Evolutionary conservation across 306 rosid genomes (phyloP).

Genomic region (Quercus gilva): DNA sequence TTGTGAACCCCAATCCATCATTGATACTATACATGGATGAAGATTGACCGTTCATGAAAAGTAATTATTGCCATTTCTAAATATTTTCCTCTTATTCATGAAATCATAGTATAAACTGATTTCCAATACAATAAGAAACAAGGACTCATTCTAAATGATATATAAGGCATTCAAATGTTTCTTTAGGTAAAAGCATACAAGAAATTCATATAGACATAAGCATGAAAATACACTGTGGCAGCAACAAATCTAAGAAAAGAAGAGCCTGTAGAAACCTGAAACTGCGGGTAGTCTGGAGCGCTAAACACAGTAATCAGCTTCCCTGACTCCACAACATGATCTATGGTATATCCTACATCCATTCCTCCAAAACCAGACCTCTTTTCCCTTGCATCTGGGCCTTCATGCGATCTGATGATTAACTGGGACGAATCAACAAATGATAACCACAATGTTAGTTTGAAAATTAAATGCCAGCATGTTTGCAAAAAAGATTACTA

Average conservation of each 20-base stretch:
- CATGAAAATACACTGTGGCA: not conserved
- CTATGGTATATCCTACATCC: conserved; percentile 83
- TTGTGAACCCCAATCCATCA: not conserved
- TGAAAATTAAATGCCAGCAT: conserved; percentile 5
- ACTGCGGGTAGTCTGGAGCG: conserved; percentile 96
- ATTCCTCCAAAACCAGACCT: conserved; percentile 77
- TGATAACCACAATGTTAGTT: conserved; percentile 27
- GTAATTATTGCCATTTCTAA: not conserved
- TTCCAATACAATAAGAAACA: not conserved
- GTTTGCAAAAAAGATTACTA: not conserved
- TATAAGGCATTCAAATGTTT: not conserved
- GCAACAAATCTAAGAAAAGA: not conserved
- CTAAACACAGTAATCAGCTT: conserved; percentile 80
- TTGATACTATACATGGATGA: not conserved
- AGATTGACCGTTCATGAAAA: not conserved
- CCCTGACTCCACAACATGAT: conserved; percentile 88
- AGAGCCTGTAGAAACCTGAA: conserved; percentile 56
- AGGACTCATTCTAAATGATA: not conserved
- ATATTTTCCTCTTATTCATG: not conserved
- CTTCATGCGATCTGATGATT: conserved; percentile 93
- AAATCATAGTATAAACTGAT: not conserved
- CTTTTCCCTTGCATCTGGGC: conserved; percentile 94
- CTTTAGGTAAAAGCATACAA: not conserved
- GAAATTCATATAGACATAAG: not conserved
- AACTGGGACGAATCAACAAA: conserved; percentile 39